These are phyloP conservation scores for Alternaria metachromatica DNA, from an alignment of 2,329 filamentous ascomycete genomes.

Conservation along the genomic window DNA sequence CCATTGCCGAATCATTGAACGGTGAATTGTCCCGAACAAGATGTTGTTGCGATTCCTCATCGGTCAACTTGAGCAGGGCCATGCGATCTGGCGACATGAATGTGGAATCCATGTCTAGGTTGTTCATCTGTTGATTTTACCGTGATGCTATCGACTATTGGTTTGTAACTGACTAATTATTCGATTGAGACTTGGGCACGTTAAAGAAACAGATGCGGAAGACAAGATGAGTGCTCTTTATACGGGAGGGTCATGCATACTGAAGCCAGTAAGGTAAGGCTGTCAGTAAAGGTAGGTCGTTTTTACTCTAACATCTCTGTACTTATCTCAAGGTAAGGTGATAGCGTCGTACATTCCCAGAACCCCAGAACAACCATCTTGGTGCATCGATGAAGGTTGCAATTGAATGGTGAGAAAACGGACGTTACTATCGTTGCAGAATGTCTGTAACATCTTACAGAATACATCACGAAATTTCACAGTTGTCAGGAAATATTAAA, in stretches of 20 bases:
- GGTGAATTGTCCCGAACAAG: neutral
- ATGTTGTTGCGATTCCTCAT: neutral
- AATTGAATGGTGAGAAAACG: too few species aligned
- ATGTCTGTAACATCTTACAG: too few species aligned
- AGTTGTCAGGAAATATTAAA: neutral
- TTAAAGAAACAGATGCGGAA: accelerated
- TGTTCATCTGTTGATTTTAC: neutral
- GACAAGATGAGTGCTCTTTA: neutral
- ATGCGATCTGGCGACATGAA: neutral
- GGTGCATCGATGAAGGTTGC: too few species aligned
- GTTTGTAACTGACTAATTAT: neutral
- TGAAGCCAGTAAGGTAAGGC: neutral
- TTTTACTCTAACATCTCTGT: neutral
- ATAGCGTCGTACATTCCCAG: too few species aligned
- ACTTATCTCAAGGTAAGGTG: neutral
- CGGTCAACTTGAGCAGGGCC: neutral
- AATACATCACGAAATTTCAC: neutral
- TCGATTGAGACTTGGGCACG: too few species aligned
- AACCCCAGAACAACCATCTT: too few species aligned
- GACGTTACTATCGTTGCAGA: too few species aligned
- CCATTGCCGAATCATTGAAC: conserved; percentile 2
- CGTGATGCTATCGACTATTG: neutral
- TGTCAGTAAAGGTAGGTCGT: neutral
- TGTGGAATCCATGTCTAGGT: neutral
- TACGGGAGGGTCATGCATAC: accelerated